Evolutionary conservation across 2,329 filamentous ascomycete species (phyloP), one percentile per base, ranked within the genome.

Genomic region (Fusarium sp.): DNA sequence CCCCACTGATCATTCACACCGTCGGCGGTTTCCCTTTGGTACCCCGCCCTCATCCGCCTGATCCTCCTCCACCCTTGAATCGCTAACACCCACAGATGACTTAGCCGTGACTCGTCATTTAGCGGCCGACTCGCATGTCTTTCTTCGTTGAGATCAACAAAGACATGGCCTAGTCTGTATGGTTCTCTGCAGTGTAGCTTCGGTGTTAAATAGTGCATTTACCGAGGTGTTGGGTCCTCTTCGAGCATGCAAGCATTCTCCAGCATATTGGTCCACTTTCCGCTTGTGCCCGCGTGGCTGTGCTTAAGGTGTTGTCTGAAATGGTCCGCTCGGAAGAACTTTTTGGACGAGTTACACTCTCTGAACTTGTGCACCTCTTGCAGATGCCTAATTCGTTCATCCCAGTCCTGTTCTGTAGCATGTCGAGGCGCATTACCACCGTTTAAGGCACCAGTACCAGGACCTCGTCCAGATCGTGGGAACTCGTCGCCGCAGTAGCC

Each of bases 271-370:
- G 96, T 99, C 96, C 96, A 99, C 80, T 98, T 98, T 33, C 96
- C 96, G 79, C 94, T 97, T 1, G 93, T 95, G 36, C 96, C 96
- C 37, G 92, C 93, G 80, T 98, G 96, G 78, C 94, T 97, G 79
- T 99, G 96, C 84, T 98, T 99, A 61, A 99, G 84, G 80, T 99
- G 96, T 80, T 99, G 96, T 62, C 96, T 90, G 84, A 99, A 99
- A 79, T 99, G 96, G 79, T 99, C 96, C 34, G 96, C 96, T 37
- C 96, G 89, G 83, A 92, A 99, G 79, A 99, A 99, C 79, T 98
- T 98, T 84, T 99, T 99, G 72, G 92, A 92, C 75, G 96, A 94
- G 79, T 99, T 99, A 86, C 96, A 99, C 81, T 98, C 96, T 67
- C 94, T 89, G 78, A 97, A 99, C 78, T 99, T 99, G 83, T 99